phyloP scores from a whole-genome alignment of 305 asterid species.

The Fraxinus paxiana region DNA sequence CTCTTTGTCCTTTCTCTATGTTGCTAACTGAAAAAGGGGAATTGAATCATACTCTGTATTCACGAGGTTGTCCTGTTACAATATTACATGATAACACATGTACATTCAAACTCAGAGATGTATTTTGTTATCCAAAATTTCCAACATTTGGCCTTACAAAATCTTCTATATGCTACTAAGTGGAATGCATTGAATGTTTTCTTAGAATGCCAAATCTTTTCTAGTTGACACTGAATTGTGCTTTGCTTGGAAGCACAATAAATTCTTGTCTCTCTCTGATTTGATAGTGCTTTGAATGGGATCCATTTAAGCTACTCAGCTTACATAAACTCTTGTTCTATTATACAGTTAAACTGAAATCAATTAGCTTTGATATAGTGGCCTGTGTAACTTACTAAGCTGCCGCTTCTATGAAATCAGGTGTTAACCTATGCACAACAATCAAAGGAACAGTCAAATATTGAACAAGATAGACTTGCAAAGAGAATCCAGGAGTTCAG shows the following conservation, averaged over 20 bases:
- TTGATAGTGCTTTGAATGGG: constrained; percentile 1
- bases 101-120: not conserved
- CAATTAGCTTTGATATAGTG: not conserved
- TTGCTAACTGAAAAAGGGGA: not conserved
- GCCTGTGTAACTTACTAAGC: constrained; percentile 14
- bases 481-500: constrained; percentile 95
- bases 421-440: constrained; percentile 94
- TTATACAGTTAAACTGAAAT: constrained; percentile 5
- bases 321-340: constrained; percentile 8
- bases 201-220: not conserved
- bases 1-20: not conserved
- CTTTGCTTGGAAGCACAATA: constrained; percentile 4
- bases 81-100: not conserved
- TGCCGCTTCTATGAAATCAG: constrained; percentile 40
- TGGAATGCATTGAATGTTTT: not conserved
- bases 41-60: not conserved
- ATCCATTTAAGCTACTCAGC: constrained; percentile 9
- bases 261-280: constrained; percentile 3
- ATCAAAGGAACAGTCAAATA: constrained; percentile 83
- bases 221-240: constrained; percentile 8
- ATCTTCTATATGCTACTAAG: not conserved
- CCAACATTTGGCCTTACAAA: not conserved
- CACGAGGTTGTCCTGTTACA: not conserved
- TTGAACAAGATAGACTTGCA: constrained; percentile 93
- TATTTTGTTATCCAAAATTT: not conserved